Evolutionary conservation across 371 early-diverging fungal species (phyloP).

Genomic region (Mortierella sp.): DNA sequence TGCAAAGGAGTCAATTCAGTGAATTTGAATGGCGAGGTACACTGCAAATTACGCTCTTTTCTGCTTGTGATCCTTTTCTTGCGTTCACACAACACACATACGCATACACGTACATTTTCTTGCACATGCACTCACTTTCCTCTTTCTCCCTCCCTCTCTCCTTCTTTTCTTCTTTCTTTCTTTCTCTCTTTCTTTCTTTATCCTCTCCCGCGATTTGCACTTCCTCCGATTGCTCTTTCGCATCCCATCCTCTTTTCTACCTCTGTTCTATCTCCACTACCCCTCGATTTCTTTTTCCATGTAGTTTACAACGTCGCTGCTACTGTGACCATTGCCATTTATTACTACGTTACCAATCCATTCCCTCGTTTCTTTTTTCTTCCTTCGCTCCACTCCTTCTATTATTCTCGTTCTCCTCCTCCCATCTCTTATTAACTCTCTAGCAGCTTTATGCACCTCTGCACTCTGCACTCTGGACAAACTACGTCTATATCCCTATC

Average conservation of each 20-base stretch:
- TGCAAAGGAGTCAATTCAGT: too few species aligned
- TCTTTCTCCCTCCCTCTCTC: not conserved
- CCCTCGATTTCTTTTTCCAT: not conserved
- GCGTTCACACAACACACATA: not conserved
- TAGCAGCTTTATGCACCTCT: not conserved
- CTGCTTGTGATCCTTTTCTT: not conserved
- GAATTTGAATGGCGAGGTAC: too few species aligned
- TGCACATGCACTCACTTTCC: not conserved
- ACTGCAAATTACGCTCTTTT: not conserved
- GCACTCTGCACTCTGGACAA: too few species aligned
- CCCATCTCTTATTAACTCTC: not conserved
- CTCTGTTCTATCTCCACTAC: constrained; percentile 4
- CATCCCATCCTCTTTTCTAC: not conserved
- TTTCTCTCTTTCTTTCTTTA: not conserved
- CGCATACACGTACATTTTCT: not conserved
- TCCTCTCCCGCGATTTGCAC: not conserved
- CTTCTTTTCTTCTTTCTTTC: not conserved
- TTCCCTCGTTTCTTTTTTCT: constrained; percentile 1
- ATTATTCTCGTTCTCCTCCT: not conserved
- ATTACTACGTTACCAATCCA: not conserved
- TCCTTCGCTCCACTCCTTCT: not conserved
- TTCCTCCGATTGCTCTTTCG: too few species aligned
- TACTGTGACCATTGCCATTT: not conserved
- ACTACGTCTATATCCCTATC: not conserved
- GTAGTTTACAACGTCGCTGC: not conserved